Base-by-base conservation (phyloP, 108 stramenopile species). In the Nitzschia inconspicua region DNA sequence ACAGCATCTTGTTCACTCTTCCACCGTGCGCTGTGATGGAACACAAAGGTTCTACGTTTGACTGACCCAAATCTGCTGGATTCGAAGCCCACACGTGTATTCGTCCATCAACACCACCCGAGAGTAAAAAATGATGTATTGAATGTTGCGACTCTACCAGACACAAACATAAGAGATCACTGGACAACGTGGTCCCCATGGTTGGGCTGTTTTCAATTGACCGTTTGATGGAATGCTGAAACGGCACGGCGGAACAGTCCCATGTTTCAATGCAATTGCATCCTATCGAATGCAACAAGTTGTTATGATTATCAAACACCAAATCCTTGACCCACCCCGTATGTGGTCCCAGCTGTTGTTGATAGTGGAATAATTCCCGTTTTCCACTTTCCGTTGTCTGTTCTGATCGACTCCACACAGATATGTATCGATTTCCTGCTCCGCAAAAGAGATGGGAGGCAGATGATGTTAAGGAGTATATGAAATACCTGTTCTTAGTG, bases 251-350 rank as follows among this genome's bases (percentile, higher is more conserved):
- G 19, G 50, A 34, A 18, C 50, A 59, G 37, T 60, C 47, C 78
- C 78, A 79, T 4, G 57, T 66, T 51, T 79, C 78, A 27, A 79
- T 76, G 32, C 78, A 79, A 28, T 79, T 79, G 50, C 78, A 79
- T 19, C 78, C 78, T 53, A 79, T 79, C 10, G 75, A 76, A 62
- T 66, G 75, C 23, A 79, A 25, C 11, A 56, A 56, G 1, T 52
- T 10, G 18, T 22, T 37, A 9, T 39, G 10, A 6, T 55, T 32
- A 41, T 54, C 32, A 0, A 49, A 59, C 3, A 65, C 66, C 13
- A 76, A 20, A 58, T 62, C 75, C 47, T 79, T 76, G 8, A 79
- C 78, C 78, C 78, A 79, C n/a, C 78, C 78, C 0, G 78, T 79
- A 28, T 79, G 78, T 19, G 78, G 75, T 23, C 78, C 78, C 7